Evolutionary conservation across 257 asterid species (phyloP).

Genomic region (Osmanthus fragrans): DNA sequence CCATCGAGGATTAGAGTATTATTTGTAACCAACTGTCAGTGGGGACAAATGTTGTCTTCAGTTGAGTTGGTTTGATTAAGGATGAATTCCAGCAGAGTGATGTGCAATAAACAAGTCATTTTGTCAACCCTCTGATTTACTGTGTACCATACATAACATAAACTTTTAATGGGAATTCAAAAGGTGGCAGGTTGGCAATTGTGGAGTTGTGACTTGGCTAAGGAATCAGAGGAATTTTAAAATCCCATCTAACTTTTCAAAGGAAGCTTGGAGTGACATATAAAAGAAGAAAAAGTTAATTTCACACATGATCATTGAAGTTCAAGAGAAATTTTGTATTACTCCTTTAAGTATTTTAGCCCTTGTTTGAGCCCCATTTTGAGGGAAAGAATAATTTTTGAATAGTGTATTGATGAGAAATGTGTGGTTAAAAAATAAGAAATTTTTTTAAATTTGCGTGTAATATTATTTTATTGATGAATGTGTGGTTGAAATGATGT

Average conservation of each 20-base stretch:
- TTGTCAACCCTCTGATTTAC: not conserved
- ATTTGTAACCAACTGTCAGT: constrained; percentile 72
- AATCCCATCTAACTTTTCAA: constrained; percentile 6
- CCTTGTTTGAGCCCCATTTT: too few species aligned
- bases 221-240: constrained; percentile 27
- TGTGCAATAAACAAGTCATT: not conserved
- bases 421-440: too few species aligned
- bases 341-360: too few species aligned
- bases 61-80: constrained; percentile 26
- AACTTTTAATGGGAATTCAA: constrained; percentile 17
- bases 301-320: not conserved
- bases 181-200: constrained; percentile 40
- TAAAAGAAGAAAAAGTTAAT: not conserved
- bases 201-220: constrained; percentile 33
- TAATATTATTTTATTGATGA: too few species aligned
- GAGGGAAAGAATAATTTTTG: too few species aligned
- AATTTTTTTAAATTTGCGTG: too few species aligned
- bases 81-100: not conserved
- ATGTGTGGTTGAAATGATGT: too few species aligned
- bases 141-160: not conserved
- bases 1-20: constrained; percentile 32
- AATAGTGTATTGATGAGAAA: too few species aligned
- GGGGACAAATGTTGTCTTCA: constrained; percentile 51
- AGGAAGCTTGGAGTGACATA: not conserved
- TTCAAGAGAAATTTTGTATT: not conserved